Conservation (phyloP, 2,329 filamentous ascomycete genomes). For the Colletotrichum godetiae region DNA sequence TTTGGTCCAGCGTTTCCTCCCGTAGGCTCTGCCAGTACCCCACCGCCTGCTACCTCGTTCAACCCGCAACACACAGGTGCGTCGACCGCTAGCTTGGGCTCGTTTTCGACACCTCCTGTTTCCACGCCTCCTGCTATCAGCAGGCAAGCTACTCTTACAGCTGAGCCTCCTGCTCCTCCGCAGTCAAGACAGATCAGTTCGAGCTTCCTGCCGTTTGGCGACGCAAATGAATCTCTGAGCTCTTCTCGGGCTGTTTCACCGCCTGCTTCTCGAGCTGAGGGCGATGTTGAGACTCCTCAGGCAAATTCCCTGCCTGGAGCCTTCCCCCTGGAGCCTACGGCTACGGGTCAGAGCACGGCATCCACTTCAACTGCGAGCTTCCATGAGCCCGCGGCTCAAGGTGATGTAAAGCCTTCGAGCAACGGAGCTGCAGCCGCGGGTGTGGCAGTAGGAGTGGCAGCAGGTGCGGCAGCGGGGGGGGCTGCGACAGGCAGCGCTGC, state of each 20-base stretch:
- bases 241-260: constrained; percentile 84
- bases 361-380: constrained; percentile 47
- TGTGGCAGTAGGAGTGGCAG: constrained; percentile 9
- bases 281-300: constrained; percentile 55
- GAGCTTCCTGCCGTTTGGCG: constrained; percentile 77
- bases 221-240: constrained; percentile 74
- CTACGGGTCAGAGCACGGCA: constrained; percentile 48
- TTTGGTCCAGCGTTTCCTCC: constrained; percentile 77
- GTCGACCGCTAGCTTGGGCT: constrained; percentile 64
- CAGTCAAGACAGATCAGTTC: constrained; percentile 84
- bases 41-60: constrained; percentile 69
- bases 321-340: constrained; percentile 51
- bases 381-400: constrained; percentile 42
- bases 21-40: constrained; percentile 54
- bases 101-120: constrained; percentile 65
- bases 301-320: constrained; percentile 43
- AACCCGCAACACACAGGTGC: constrained; percentile 69
- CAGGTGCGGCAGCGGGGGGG: constrained; percentile 15
- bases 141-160: constrained; percentile 69
- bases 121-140: constrained; percentile 69
- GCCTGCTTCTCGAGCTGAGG: constrained; percentile 67
- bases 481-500: constrained; percentile 14
- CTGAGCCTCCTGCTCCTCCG: constrained; percentile 70
- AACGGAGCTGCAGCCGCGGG: constrained; percentile 13
- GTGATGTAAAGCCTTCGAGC: constrained; percentile 38